phyloP scores from a whole-genome alignment of 371 early-diverging fungal genomes.

The Saksenaea oblongispora region DNA sequence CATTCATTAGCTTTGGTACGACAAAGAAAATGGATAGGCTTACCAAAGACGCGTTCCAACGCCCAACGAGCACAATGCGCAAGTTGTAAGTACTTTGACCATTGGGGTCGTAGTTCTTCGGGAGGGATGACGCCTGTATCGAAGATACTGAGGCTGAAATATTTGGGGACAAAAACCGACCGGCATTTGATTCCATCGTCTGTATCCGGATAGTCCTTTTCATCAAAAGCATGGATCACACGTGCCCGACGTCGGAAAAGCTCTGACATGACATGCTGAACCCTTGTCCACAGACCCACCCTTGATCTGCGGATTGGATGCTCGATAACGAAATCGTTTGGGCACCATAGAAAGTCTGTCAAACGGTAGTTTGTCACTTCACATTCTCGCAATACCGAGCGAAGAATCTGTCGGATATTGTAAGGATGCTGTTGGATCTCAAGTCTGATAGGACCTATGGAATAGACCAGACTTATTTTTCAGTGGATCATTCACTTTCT shows the following conservation, averaged over 20 bases:
- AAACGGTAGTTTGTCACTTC: conserved; percentile 26
- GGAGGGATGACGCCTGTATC: conserved; percentile 38
- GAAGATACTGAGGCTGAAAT: conserved; percentile 13
- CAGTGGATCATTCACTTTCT: not conserved
- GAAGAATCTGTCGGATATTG: conserved; percentile 26
- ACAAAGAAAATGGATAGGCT: conserved; percentile 4
- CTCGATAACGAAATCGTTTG: not conserved
- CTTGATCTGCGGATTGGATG: not conserved
- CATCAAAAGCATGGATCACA: not conserved
- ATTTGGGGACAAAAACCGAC: not conserved
- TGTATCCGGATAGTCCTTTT: not conserved
- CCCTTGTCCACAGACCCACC: not conserved
- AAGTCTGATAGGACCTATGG: conserved; percentile 32
- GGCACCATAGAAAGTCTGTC: not conserved
- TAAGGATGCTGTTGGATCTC: conserved; percentile 28
- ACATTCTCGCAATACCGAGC: conserved; percentile 33
- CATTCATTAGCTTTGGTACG: not conserved
- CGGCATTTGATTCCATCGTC: not conserved
- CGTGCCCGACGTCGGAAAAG: not conserved
- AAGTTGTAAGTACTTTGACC: conserved; percentile 44
- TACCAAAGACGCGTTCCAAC: conserved; percentile 43
- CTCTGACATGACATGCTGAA: not conserved
- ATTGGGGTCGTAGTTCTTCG: conserved; percentile 32
- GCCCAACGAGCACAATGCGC: conserved; percentile 46
- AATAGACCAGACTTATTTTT: not conserved